phyloP scores from a whole-genome alignment of 306 rosid genomes.

The Erythrophleum fordii region DNA sequence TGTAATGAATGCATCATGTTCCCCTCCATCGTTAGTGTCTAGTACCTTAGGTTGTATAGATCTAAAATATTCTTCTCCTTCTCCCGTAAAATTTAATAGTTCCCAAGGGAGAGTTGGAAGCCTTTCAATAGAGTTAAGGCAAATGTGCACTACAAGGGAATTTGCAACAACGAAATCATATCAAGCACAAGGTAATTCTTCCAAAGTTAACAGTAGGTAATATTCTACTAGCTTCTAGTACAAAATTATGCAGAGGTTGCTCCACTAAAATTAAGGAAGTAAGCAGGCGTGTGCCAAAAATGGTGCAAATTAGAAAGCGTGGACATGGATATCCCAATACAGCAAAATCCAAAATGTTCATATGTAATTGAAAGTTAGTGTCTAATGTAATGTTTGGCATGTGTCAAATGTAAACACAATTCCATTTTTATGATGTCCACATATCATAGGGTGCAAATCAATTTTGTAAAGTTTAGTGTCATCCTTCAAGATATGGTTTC shows the following conservation, averaged over 20 bases:
- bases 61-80: slow-evolving; percentile 10
- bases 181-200: background rate
- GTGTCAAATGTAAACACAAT: no score
- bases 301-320: background rate
- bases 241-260: background rate
- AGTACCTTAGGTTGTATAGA: slow-evolving; percentile 50
- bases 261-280: background rate
- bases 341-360: no score
- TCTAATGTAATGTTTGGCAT: no score
- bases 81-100: background rate
- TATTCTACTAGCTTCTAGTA: background rate
- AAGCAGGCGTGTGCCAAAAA: background rate
- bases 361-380: no score
- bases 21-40: slow-evolving; percentile 35
- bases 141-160: slow-evolving; percentile 7
- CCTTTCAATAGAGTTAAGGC: slow-evolving; percentile 15
- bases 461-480: no score
- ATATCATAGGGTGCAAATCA: no score
- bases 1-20: slow-evolving; percentile 53
- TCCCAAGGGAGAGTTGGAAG: slow-evolving; percentile 33
- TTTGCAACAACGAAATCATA: background rate
- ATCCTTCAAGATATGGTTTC: no score
- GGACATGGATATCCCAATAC: no score
- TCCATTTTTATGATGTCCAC: no score
- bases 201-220: background rate